Base-by-base conservation (phyloP, 1,284 basidiomycete species). In the Phylloboletellus chloephorus region DNA sequence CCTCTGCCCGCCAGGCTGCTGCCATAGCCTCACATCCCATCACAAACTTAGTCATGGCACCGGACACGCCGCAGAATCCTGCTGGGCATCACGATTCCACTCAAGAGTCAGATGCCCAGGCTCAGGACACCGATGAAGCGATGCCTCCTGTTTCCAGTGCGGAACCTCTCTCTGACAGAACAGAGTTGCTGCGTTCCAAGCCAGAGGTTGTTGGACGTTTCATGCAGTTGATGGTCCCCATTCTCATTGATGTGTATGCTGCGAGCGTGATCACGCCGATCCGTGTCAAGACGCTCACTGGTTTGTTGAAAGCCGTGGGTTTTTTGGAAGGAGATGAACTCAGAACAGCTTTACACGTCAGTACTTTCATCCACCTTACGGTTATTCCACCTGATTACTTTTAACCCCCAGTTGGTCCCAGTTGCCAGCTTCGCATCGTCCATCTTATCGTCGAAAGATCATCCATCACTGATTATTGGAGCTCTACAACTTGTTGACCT, bases 211-310 rank as follows among this genome's bases (percentile, higher is more conserved):
- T 94, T 39, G 78, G 76, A 20, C 76, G 81, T 20, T 96, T 92
- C 63, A 86, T 90, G 78, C 79, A 79, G 29, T 70, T 93, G 13
- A 80, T 92, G 54, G 80, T 95, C 1, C 94, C 94, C 0, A 91
- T 94, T 34, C 73, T 97, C 37, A 83, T 96, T 43, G 93, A 97
- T 54, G 93, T 97, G 7, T 97, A 95, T 64, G 86, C 91, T 15
- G 93, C 94, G 8, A 95, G 90, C 54, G 91, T 97, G 23, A 82
- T 83, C 40, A 79, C 82, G 0, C 80, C 88, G 5, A 82, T 96
- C 3, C 74, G 93, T 45, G 79, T 86, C 37, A 94, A 94, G 68
- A 88, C 89, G 0, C 70, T 97, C 46, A 86, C 82, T 0, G 89
- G 86, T 1, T 56, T 97, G 37, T 65, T 94, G 49, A 95, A 96